Evolutionary conservation across 805 yeast species (phyloP), one percentile per base, ranked within the genome.

Genomic region (Hanseniaspora valbyensis): DNA sequence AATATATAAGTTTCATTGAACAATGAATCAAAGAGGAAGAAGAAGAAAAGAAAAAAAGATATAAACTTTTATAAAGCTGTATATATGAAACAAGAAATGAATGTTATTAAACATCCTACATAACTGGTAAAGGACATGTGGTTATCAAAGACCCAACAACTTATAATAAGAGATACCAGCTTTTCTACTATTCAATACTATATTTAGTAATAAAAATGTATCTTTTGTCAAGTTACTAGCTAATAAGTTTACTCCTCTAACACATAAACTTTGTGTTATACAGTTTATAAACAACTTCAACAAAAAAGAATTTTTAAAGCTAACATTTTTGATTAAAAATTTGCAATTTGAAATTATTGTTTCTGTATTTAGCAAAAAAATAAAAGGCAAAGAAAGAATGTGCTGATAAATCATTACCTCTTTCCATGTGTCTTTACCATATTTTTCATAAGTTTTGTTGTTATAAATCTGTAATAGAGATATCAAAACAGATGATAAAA

Each of bases 361-460:
- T 4, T 33, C 14, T 29, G 13, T 28, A 14, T 44, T 42, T 2
- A 44, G 24, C 2, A 34, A 10, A 0, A 69, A 18, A 53, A 80
- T 76, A 10, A 79, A 58, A 0, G 84, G 81, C 10, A 82, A 56
- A 0, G 78, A 75, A 37, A 77, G 65, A 5, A 74, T 58, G 58
- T 80, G 84, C 14, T 75, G 69, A 61, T 76, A 81, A 57, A 83
- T 82, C 41, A 83, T 60, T 32, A 74, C 70, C 56, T 82, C 88
- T 50, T 72, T 66, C 89, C 89, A 82, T 2, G 41, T 44, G 48
- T 73, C 72, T 50, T 69, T 69, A 5, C 83, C 83, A 58, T 78
- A 76, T 19, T 55, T 56, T 13, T 60, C 60, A 56, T 68, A 74
- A 0, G 80, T 70, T 44, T 61, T 61, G 57, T 82, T 87, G 38